Percentiles rank a stretch among this genome's conserved stretches.
Evolutionary conservation across 2,329 filamentous ascomycete species (phyloP).

Genomic region (Penicillium sclerotiorum): DNA sequence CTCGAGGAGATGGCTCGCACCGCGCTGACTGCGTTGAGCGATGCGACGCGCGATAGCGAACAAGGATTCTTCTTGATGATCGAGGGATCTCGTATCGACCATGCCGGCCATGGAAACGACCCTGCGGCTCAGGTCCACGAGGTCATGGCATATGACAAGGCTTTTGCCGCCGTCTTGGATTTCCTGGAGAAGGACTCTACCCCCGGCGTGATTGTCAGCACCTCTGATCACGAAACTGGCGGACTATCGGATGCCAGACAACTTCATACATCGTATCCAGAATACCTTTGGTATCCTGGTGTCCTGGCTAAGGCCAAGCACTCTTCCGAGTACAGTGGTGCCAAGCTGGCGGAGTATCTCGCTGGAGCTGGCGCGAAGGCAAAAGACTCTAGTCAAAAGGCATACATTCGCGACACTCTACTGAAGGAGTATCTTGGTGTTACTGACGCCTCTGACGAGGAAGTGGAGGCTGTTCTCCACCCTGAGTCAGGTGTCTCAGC

Average conservation of each 20-base stretch:
- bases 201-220: constrained; percentile 76
- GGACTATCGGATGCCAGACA: constrained; percentile 81
- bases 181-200: constrained; percentile 78
- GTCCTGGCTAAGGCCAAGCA: constrained; percentile 79
- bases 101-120: constrained; percentile 85
- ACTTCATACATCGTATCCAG: constrained; percentile 48
- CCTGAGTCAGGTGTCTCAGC: constrained; percentile 57
- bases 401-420: constrained; percentile 70
- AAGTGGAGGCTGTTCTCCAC: constrained; percentile 68
- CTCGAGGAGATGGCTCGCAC: constrained; percentile 88
- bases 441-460: constrained; percentile 68
- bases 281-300: constrained; percentile 80
- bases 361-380: constrained; percentile 37
- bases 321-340: constrained; percentile 70
- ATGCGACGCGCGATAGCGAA: constrained; percentile 79
- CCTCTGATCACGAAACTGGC: constrained; percentile 95
- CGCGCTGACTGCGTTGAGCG: constrained; percentile 75
- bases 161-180: constrained; percentile 79
- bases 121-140: constrained; percentile 84
- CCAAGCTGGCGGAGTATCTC: constrained; percentile 65
- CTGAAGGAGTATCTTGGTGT: constrained; percentile 75
- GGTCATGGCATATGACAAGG: constrained; percentile 89
- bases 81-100: constrained; percentile 93
- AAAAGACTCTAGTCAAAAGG: constrained; percentile 51
- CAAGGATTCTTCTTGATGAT: constrained; percentile 99